Conservation (phyloP, 768 basidiomycete species). For the Holtermannia corniformis region DNA sequence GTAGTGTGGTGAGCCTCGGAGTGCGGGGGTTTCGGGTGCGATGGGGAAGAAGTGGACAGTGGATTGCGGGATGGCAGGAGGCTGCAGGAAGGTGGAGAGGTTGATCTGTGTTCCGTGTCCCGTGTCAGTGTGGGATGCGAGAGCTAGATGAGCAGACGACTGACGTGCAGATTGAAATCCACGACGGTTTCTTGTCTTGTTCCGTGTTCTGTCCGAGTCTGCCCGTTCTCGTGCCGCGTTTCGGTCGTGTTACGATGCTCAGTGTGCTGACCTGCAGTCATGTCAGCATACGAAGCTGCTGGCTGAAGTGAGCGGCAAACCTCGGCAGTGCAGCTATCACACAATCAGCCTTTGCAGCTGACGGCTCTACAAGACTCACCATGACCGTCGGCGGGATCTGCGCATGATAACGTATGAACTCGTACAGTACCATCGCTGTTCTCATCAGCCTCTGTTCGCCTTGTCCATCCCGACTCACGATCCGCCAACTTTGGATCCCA, state of each 20-base stretch:
- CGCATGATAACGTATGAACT: not conserved
- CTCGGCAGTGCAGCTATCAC: not conserved
- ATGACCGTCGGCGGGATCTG: not conserved
- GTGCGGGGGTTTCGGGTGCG: not conserved
- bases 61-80: not conserved
- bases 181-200: not conserved
- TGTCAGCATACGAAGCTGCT: not conserved
- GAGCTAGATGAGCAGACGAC: no score
- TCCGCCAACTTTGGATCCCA: not conserved
- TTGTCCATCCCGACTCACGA: not conserved
- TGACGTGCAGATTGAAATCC: not conserved
- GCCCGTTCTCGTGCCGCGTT: not conserved
- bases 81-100: not conserved
- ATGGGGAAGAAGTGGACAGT: not conserved
- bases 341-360: not conserved
- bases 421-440: not conserved
- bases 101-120: no score
- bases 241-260: not conserved
- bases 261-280: not conserved
- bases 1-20: not conserved
- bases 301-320: not conserved
- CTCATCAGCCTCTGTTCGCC: not conserved
- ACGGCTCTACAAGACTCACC: not conserved
- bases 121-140: not conserved
- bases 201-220: not conserved